Base-by-base conservation (phyloP, 1,284 basidiomycete genomes). In the Athelia sp. region DNA sequence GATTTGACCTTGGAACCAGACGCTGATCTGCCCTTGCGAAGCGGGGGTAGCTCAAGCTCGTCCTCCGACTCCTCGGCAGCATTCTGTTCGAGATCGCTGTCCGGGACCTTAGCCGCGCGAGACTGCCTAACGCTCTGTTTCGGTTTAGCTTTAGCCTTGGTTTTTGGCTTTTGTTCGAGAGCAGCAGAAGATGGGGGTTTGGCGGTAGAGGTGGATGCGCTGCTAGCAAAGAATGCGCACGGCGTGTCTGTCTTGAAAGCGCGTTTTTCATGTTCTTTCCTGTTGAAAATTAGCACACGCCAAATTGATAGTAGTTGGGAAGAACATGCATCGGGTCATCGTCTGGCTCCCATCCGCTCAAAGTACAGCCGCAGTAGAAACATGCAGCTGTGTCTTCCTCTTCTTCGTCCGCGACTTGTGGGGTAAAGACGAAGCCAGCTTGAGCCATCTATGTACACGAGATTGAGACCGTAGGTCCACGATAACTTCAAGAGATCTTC, bases 361-460 rank as follows among this genome's bases (percentile, higher is more conserved):
- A 75, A 3, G 81, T 75, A 34, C 85, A 73, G 43, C 79, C 72
- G 62, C 91, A 94, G 57, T 91, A 88, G 2, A 91, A 71, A 62
- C 91, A 94, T 0, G 80, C 79, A 0, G 81, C 88, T 1, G 81
- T 79, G 62, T 94, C 91, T 51, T 29, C 26, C 6, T 40, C n/a
- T 8, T 21, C 36, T n/a, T 89, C 84, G 2, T 76, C 81, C 3
- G 69, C 58, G 11, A 70, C 63, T 52, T 79, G 74, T 1, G 90
- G 87, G 1, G 81, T 82, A 58, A 78, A 90, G 0, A 90, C 76
- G 58, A 93, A 93, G 3, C 91, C 91, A 1, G 90, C 90, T 55
- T 79, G 79, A 0, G 91, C 87, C 76, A 94, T 84, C 91, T 93
- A 48, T 14, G 32, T 36, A 2, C 1, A 43, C 36, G 54, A 23